Percentiles rank a stretch among this genome's conserved stretches.
Evolutionary conservation across 176 grass and related monocot species (phyloP).

Genomic region (Lolium perenne): DNA sequence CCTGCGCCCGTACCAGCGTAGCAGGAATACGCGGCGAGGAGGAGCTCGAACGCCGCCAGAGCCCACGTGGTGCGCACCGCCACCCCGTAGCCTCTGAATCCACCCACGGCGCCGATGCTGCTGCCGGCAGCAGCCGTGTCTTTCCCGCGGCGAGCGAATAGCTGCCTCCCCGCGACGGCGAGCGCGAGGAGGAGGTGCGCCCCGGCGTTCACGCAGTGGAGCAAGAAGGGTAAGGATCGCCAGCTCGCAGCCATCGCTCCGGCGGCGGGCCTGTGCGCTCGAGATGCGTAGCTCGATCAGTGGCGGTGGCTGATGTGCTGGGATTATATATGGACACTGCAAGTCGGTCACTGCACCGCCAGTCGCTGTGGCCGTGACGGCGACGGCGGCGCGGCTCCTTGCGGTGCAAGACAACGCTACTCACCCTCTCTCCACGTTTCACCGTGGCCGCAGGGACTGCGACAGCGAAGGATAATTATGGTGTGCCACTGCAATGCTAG

Average conservation of each 20-base stretch:
- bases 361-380: not conserved
- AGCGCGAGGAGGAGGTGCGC: constrained; percentile 41
- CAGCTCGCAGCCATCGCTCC: constrained; percentile 1
- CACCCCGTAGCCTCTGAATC: constrained; percentile 35
- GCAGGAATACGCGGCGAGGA: constrained; percentile 44
- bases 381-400: constrained; percentile 46
- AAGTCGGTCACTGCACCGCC: not conserved
- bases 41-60: constrained; percentile 37
- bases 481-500: not conserved
- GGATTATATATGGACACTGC: not conserved
- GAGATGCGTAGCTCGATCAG: constrained; percentile 1
- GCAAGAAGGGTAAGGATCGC: not conserved
- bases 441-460: not conserved
- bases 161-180: constrained; percentile 35
- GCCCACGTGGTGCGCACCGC: constrained; percentile 40
- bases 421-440: constrained; percentile 4
- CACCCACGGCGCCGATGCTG: not conserved
- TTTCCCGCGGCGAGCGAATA: constrained; percentile 7
- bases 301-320: not conserved
- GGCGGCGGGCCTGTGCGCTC: not conserved
- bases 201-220: constrained; percentile 16
- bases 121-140: not conserved
- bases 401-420: constrained; percentile 26
- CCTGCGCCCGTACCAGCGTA: constrained; percentile 10
- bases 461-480: not conserved